Base-by-base conservation (phyloP, 2,329 filamentous ascomycete genomes). In the Xylariaceae sp. region DNA sequence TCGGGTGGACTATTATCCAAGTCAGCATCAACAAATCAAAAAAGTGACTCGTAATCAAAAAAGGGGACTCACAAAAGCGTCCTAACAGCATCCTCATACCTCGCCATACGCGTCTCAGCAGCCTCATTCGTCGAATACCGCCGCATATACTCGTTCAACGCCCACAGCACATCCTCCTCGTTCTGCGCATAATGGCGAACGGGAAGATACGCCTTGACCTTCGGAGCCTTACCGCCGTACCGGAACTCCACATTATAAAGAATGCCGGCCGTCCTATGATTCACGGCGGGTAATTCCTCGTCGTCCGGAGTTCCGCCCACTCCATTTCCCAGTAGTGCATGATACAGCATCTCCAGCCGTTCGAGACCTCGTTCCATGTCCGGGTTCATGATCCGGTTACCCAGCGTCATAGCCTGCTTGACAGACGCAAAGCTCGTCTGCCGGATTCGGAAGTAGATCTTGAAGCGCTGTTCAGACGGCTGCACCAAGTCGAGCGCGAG, bases 161-260 rank as follows among this genome's bases (percentile, higher is more conserved):
- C 58, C 17, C 11, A 53, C 3, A 60, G 45, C 15, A 57, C 13
- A 4, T 45, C 58, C 47, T 51, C 55, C 51, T 60, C 58, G n/a
- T 55, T 60, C 9, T 18, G 49, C 34, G 58, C 34, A 13, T 60
- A 60, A 45, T 60, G 58, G 35, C 58, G 58, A 4, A 60, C 58
- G 2, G 58, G 55, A 8, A 60, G 23, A 15, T 60, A 60, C n/a
- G 57, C 51, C 47, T 60, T 58, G 11, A 51, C 55, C 17, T 54
- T 44, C 1, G 55, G 58, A 8, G 37, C 11, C 37, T 9, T 2
- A 8, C 56, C 49, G 6, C 53, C 58, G 39, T 56, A 17, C 13
- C 51, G 53, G 45, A 60, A 56, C 41, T 60, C 58, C 2, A 60
- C 35, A 9, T 60, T 60, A 34, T 53, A 60, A 7, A 60, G 53